Evolutionary conservation across 78 protist genomes (phyloP).

Genomic region (Polysphondylium violaceum): DNA sequence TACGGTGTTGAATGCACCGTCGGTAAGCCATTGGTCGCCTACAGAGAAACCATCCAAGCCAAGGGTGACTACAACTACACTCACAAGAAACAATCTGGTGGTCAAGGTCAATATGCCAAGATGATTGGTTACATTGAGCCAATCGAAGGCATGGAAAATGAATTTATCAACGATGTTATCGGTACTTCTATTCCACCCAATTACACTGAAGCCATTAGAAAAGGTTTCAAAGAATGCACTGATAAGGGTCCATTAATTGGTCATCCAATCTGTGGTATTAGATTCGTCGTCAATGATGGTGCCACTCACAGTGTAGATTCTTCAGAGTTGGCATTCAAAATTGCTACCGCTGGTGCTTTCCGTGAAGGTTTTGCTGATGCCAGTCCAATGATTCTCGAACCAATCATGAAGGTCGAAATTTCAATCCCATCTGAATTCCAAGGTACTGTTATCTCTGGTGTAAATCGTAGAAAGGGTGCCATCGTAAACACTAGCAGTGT

Average conservation of each 20-base stretch:
- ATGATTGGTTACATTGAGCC: constrained; percentile 93
- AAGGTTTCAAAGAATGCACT: constrained; percentile 84
- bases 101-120: constrained; percentile 96
- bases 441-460: constrained; percentile 85
- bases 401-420: constrained; percentile 95
- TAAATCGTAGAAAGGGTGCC: constrained; percentile 87
- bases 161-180: constrained; percentile 83
- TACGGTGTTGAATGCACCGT: constrained; percentile 65
- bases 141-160: constrained; percentile 66
- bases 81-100: constrained; percentile 98
- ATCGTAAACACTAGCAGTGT: constrained; percentile 56
- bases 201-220: constrained; percentile 88
- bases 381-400: constrained; percentile 91
- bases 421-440: constrained; percentile 92
- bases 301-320: constrained; percentile 95
- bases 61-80: constrained; percentile 86
- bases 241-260: constrained; percentile 92
- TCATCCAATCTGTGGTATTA: constrained; percentile 91
- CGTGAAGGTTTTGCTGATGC: constrained; percentile 76
- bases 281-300: constrained; percentile 86
- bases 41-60: constrained; percentile 90
- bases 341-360: constrained; percentile 88
- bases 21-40: constrained; percentile 92
- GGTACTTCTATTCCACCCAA: constrained; percentile 94
- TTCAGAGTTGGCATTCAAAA: constrained; percentile 94